phyloP scores from a whole-genome alignment of 2,329 filamentous ascomycete species.

The Gaeumannomyces tritici region DNA sequence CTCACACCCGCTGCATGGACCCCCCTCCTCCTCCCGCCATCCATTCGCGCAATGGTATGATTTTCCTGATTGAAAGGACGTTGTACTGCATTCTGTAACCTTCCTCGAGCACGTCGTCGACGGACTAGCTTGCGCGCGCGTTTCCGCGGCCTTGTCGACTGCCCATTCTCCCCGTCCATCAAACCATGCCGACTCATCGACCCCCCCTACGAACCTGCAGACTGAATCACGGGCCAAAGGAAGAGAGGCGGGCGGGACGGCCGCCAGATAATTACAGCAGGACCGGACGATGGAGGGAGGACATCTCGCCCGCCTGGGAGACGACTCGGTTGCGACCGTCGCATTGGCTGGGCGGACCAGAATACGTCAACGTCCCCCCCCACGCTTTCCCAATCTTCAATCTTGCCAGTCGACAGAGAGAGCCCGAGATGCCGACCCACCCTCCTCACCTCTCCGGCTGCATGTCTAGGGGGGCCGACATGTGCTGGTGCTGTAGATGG shows the following conservation, averaged over 20 bases:
- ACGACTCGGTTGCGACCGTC: neutral
- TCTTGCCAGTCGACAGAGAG: neutral
- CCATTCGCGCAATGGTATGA: neutral
- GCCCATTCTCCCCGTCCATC: neutral
- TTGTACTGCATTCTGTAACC: slow-evolving; percentile 1
- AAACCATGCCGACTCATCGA: neutral
- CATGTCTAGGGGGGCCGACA: neutral
- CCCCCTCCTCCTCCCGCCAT: neutral
- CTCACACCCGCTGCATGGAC: neutral
- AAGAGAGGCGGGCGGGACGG: too few species aligned
- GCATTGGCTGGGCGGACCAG: neutral
- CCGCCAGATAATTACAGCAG: neutral
- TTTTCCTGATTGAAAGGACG: neutral
- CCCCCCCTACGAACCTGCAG: too few species aligned
- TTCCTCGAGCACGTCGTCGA: neutral
- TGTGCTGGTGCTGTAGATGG: neutral
- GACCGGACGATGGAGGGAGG: neutral
- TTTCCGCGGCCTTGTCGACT: neutral
- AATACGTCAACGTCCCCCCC: neutral
- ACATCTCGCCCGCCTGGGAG: neutral
- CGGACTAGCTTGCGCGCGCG: too few species aligned
- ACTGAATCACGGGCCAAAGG: neutral
- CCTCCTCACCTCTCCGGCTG: neutral
- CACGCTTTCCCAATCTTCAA: neutral
- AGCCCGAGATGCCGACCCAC: neutral